Evolutionary conservation across 441 rosid genomes (phyloP).

Genomic region (Breynia disticha): DNA sequence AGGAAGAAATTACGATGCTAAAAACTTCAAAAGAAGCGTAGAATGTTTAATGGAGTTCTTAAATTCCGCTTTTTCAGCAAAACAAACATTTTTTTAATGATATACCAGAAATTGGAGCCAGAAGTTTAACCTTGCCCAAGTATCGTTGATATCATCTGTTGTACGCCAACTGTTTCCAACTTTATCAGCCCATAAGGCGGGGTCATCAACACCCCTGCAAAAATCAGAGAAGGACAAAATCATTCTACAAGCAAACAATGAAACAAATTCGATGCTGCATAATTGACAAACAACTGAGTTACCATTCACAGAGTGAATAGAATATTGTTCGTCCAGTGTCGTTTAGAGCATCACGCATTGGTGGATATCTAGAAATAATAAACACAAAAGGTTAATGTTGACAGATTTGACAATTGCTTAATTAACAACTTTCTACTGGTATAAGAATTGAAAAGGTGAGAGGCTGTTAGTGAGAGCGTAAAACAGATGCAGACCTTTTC

Average conservation of each 20-base stretch:
- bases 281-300: constrained; percentile 13
- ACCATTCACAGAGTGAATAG: constrained; percentile 96
- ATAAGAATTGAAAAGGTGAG: constrained; percentile 3
- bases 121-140: constrained; percentile 82
- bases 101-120: constrained; percentile 2
- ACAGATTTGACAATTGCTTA: too few relatives aligned
- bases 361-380: constrained; percentile 62
- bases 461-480: constrained; percentile 11
- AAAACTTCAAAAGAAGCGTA: too few relatives aligned
- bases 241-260: background rate
- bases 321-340: constrained; percentile 57
- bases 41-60: too few relatives aligned
- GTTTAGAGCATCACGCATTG: constrained; percentile 83
- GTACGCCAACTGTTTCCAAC: constrained; percentile 99
- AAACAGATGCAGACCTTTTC: constrained; percentile 41
- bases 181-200: constrained; percentile 86
- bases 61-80: background rate
- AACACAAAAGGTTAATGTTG: too few relatives aligned
- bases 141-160: constrained; percentile 81
- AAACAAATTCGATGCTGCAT: background rate
- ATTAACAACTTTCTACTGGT: background rate
- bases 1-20: background rate
- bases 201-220: constrained; percentile 85
- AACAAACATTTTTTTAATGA: background rate
- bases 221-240: constrained; percentile 13